phyloP scores from a whole-genome alignment of 2,329 filamentous ascomycete genomes.

The Tympanopsis confertula region DNA sequence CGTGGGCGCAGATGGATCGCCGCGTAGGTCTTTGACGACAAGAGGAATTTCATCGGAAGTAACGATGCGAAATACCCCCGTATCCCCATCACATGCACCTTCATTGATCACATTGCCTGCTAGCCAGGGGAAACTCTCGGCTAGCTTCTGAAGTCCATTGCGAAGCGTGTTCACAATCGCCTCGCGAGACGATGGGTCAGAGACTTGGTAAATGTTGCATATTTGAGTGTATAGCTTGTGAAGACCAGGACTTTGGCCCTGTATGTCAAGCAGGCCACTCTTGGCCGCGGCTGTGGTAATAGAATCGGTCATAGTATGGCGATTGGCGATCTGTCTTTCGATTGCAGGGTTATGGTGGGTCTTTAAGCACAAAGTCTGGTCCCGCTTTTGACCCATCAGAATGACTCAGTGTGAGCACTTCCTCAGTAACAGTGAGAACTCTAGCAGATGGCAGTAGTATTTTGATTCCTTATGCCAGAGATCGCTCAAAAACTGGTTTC shows the following conservation, averaged over 20 bases:
- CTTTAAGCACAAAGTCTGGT: too few relatives aligned
- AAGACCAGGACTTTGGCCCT: conserved; percentile 27
- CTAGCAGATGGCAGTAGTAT: too few relatives aligned
- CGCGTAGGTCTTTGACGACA: conserved; percentile 27
- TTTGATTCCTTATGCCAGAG: too few relatives aligned
- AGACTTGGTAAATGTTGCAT: conserved; percentile 22
- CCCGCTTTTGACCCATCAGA: too few relatives aligned
- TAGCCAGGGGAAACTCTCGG: conserved; percentile 29
- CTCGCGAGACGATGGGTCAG: conserved; percentile 8
- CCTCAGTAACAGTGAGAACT: too few relatives aligned
- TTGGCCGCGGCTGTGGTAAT: background rate
- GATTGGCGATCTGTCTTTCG: too few relatives aligned
- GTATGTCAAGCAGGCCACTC: conserved; percentile 21
- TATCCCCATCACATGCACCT: conserved; percentile 10
- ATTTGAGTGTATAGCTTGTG: conserved; percentile 32
- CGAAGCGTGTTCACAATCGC: conserved; percentile 16
- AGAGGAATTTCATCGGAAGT: conserved; percentile 17
- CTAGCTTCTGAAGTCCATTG: conserved; percentile 23
- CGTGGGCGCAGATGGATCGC: conserved; percentile 18
- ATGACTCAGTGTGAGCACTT: too few relatives aligned
- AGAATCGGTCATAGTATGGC: too few relatives aligned
- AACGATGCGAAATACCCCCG: conserved; percentile 25
- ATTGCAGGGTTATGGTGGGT: too few relatives aligned
- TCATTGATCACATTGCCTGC: conserved; percentile 29
- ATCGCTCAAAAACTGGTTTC: too few relatives aligned